phyloP scores from a whole-genome alignment of 768 basidiomycete species.

The Tricholoma sp. region DNA sequence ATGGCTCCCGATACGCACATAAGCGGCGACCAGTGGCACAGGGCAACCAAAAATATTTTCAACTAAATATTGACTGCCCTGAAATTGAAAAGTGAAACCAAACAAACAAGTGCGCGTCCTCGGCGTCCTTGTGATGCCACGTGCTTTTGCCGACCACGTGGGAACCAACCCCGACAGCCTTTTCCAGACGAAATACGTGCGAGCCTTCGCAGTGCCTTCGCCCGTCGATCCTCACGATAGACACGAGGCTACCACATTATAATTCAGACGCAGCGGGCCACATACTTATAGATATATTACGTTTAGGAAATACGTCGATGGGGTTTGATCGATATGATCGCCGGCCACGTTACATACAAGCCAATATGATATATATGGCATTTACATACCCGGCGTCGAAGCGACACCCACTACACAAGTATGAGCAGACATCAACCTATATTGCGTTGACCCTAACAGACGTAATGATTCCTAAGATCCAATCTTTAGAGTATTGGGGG shows the following conservation, averaged over 20 bases:
- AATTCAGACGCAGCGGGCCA: too few relatives aligned
- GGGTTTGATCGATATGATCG: too few relatives aligned
- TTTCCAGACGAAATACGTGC: background rate
- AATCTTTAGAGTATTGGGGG: too few relatives aligned
- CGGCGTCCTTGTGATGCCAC: background rate
- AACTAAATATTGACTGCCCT: background rate
- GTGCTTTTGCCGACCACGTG: background rate
- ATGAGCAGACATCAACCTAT: too few relatives aligned
- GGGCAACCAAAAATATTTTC: background rate
- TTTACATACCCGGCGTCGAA: too few relatives aligned
- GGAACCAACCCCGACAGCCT: background rate
- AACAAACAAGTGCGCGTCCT: background rate
- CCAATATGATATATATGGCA: too few relatives aligned
- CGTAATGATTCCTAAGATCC: too few relatives aligned
- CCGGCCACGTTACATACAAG: too few relatives aligned
- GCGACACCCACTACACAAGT: too few relatives aligned
- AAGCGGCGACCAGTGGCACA: background rate
- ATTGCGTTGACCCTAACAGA: background rate
- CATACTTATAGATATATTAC: too few relatives aligned
- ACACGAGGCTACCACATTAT: background rate
- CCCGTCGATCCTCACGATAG: background rate
- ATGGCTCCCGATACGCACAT: background rate
- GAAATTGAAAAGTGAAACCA: background rate
- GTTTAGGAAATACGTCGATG: too few relatives aligned
- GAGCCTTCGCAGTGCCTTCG: background rate